Base-by-base conservation (phyloP, 164 flowering plant genomes). In the Umbellularia californica region DNA sequence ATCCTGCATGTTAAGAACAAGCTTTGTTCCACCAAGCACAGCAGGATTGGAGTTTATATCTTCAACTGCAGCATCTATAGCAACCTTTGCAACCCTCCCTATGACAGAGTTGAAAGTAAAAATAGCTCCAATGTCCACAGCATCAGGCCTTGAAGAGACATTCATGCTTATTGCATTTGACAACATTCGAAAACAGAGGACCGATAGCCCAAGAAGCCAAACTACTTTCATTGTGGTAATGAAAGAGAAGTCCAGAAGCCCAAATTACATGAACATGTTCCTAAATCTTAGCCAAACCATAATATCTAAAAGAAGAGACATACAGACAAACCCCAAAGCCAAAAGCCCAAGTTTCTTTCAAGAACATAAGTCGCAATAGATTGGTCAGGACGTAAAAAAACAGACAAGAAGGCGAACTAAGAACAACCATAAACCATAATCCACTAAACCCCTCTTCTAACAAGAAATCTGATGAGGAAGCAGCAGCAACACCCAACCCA, bases 81-180 rank as follows among this genome's bases (percentile, higher is more conserved):
- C 96, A 77, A 89, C 79, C 81, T 88, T 88, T 17, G 97, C 97
- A 41, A 88, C 95, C 83, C 81, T 86, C n/a, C 98, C 99, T 41
- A 93, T 90, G 28, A 89, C 84, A 24, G 99, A 93, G 47, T 90
- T 77, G 67, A 85, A 86, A 13, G 90, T 76, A 69, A 93, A 85
- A 72, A 95, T 73, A 24, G 93, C 93, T 69, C 99, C 98, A 77
- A 95, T 79, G 72, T 85, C 87, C 69, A 93, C 94, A 78, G 78
- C 81, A 50, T 85, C 70, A 22, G 98, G 98, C 72, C 96, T 89
- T 23, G 92, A 80, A 71, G 90, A 76, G 70, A 72, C 77, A 71
- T 85, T 85, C 73, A 25, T 62, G 51, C 76, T 30, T 27, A 50
- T 67, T 27, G 84, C 91, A 73, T 75, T 35, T 33, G 83, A 74